Conservation (phyloP, 1,284 basidiomycete species). For the Cutaneotrichosporon sp. region DNA sequence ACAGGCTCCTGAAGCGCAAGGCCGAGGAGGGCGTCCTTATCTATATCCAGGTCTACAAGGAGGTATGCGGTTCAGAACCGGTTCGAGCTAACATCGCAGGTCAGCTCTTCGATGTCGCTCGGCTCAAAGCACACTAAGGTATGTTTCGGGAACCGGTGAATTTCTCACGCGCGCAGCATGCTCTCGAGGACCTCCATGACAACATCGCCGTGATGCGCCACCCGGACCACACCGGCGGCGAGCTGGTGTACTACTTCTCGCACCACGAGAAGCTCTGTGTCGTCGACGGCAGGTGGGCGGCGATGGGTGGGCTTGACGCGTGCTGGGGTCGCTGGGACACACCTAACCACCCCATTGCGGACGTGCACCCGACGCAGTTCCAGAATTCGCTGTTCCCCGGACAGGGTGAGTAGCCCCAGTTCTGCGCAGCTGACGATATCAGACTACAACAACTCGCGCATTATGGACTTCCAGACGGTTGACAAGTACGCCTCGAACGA, state of each 20-base stretch:
- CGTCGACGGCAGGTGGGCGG: constrained; percentile 94
- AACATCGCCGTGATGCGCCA: constrained; percentile 86
- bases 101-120: constrained; percentile 85
- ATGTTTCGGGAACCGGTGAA: constrained; percentile 12
- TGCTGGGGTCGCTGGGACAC: constrained; percentile 88
- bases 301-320: constrained; percentile 95
- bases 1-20: constrained; percentile 77
- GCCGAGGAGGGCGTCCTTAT: constrained; percentile 86
- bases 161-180: constrained; percentile 57
- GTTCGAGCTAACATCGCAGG: constrained; percentile 52
- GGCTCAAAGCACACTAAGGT: constrained; percentile 81
- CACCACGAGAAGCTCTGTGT: constrained; percentile 72
- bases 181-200: constrained; percentile 74
- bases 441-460: constrained; percentile 77
- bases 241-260: constrained; percentile 50
- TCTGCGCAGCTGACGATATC: constrained; percentile 4
- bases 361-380: constrained; percentile 84
- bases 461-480: constrained; percentile 61
- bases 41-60: constrained; percentile 86
- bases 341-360: constrained; percentile 72
- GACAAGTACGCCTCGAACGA: constrained; percentile 73
- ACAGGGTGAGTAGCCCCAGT: constrained; percentile 54
- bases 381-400: constrained; percentile 81
- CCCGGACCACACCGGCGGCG: constrained; percentile 79
- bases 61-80: constrained; percentile 54